A percentile compares a stretch with the other conserved stretches of the same genome.
These are phyloP conservation scores for Caryopteris hybrid DNA, from an alignment of 305 asterid genomes.

Conservation along the genomic window DNA sequence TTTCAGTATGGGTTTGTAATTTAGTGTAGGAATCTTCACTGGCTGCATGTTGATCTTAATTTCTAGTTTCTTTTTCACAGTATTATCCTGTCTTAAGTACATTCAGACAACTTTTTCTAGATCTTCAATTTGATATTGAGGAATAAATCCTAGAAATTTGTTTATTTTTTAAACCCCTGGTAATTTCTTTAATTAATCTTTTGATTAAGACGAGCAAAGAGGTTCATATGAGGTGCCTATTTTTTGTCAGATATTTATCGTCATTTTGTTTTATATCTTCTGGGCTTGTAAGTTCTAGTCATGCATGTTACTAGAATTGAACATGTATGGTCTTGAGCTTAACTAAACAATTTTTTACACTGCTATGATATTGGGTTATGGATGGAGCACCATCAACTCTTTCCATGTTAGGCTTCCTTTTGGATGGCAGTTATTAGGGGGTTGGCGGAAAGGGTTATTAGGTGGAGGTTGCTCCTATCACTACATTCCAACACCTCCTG, in stretches of 20 bases:
- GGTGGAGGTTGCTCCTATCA: not conserved
- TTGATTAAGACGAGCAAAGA: not conserved
- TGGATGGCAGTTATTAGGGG: not conserved
- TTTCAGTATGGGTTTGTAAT: not conserved
- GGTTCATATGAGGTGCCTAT: not conserved
- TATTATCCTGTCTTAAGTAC: not conserved
- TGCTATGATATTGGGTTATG: not conserved
- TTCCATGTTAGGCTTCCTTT: not conserved
- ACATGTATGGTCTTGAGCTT: not conserved
- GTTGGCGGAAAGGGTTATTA: not conserved
- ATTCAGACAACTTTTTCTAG: not conserved
- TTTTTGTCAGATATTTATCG: not conserved
- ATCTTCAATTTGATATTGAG: not conserved
- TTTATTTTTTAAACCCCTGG: not conserved
- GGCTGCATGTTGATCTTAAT: not conserved
- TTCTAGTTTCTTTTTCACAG: not conserved
- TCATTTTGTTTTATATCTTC: not conserved
- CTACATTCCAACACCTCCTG: not conserved
- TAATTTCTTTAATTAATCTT: not conserved
- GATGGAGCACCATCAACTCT: not conserved
- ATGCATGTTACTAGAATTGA: not conserved
- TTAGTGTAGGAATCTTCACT: not conserved
- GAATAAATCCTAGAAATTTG: not conserved
- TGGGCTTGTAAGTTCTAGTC: slow-evolving; percentile 2
- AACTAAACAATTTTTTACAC: not conserved